A percentile compares a stretch with the other conserved stretches of the same genome.
These are phyloP conservation scores for Hymenoscyphus linearis DNA, from an alignment of 2,329 filamentous ascomycete species.

Conservation along the genomic window DNA sequence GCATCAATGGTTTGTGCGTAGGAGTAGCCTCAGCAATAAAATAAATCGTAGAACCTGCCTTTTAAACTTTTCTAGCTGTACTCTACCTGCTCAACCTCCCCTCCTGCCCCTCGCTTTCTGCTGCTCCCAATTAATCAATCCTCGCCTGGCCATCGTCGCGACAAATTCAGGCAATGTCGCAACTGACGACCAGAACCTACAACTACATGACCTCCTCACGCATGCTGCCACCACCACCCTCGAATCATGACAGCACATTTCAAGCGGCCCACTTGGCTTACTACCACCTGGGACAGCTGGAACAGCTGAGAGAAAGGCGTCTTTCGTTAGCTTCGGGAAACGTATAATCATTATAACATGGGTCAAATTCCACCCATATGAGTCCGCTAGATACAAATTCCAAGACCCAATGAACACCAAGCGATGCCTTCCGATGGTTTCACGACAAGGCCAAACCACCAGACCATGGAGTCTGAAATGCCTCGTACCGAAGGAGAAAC, in stretches of 20 bases:
- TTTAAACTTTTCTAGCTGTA: constrained; percentile 5
- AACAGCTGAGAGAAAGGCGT: constrained; percentile 1
- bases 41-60: constrained; percentile 12
- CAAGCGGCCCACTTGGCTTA: not conserved
- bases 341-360: constrained; percentile 8
- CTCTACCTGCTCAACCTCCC: constrained; percentile 2
- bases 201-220: not conserved
- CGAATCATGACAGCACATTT: not conserved
- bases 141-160: not conserved
- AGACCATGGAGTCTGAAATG: constrained; percentile 4
- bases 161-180: not conserved
- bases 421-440: constrained; percentile 20
- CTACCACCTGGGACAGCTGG: not conserved
- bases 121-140: not conserved
- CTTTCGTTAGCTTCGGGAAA: not conserved
- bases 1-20: constrained; percentile 29
- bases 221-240: not conserved
- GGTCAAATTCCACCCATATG: constrained; percentile 9
- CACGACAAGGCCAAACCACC: constrained; percentile 8
- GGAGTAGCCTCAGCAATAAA: constrained; percentile 6
- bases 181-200: not conserved
- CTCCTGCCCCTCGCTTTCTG: not conserved
- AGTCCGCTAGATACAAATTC: constrained; percentile 27
- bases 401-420: constrained; percentile 22
- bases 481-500: constrained; percentile 14